Conservation (phyloP, 2,329 filamentous ascomycete species). For the Hypoxylon sp. region DNA sequence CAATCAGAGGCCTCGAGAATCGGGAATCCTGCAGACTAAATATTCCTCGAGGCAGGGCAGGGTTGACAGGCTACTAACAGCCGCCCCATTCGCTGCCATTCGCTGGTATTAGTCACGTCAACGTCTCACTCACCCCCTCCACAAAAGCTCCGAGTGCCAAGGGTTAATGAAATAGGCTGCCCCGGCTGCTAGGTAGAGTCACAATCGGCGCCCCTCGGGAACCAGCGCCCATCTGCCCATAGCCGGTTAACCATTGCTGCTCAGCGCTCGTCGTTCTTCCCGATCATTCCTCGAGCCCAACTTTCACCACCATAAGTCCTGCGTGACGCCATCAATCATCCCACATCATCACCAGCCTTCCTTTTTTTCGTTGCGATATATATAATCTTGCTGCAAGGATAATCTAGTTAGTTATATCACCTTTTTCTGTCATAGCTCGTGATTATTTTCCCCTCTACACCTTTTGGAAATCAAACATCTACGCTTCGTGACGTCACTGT, state of each 20-base stretch:
- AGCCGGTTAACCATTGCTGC: constrained; percentile 10
- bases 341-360: constrained; percentile 45
- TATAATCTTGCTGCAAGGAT: constrained; percentile 25
- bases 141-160: constrained; percentile 43
- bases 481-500: constrained; percentile 46
- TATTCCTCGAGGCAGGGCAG: constrained; percentile 35
- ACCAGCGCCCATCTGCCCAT: constrained; percentile 28
- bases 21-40: constrained; percentile 38
- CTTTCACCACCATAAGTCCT: constrained; percentile 34
- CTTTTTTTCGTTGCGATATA: constrained; percentile 28
- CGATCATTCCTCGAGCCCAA: constrained; percentile 38
- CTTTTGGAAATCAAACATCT: constrained; percentile 17
- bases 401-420: constrained; percentile 23
- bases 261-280: constrained; percentile 36
- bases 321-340: constrained; percentile 47
- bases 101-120: constrained; percentile 33
- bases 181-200: constrained; percentile 32
- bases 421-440: constrained; percentile 2
- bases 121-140: constrained; percentile 40
- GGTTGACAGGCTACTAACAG: constrained; percentile 15
- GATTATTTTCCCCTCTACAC: constrained; percentile 1
- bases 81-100: no score
- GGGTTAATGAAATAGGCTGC: constrained; percentile 29
- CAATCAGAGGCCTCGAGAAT: constrained; percentile 29
- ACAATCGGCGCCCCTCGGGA: constrained; percentile 43